Evolutionary conservation across 2,329 filamentous ascomycete species (phyloP).

Genomic region (Helicocarpus griseus): DNA sequence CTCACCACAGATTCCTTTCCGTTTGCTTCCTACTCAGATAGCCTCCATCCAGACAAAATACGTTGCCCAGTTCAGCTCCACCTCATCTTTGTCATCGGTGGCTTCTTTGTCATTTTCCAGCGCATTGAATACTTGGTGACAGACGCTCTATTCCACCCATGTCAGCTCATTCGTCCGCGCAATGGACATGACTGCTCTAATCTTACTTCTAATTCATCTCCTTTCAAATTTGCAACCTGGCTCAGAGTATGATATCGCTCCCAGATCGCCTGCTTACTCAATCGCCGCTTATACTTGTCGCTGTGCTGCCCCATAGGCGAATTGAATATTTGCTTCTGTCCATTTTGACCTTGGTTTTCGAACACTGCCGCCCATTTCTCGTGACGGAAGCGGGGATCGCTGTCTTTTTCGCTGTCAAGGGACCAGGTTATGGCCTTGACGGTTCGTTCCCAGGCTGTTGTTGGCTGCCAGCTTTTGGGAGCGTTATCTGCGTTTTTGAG

Average conservation of each 20-base stretch:
- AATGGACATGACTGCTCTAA: too few relatives aligned
- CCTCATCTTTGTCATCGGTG: constrained; percentile 51
- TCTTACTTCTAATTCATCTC: constrained; percentile 39
- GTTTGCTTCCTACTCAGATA: too few relatives aligned
- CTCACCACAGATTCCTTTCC: too few relatives aligned
- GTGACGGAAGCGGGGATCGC: constrained; percentile 56
- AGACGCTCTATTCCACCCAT: constrained; percentile 36
- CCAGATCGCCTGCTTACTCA: constrained; percentile 53
- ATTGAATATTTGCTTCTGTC: constrained; percentile 52
- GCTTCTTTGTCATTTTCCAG: constrained; percentile 44
- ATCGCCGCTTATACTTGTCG: constrained; percentile 49
- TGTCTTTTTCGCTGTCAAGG: constrained; percentile 48
- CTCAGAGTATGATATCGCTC: constrained; percentile 56
- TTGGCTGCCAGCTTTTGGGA: constrained; percentile 45
- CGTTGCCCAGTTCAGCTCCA: constrained; percentile 56
- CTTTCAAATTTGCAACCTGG: constrained; percentile 52
- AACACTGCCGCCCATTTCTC: constrained; percentile 56
- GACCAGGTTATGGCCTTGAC: constrained; percentile 52
- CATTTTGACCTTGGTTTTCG: constrained; percentile 47
- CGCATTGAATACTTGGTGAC: constrained; percentile 44
- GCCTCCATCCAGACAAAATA: constrained; percentile 49
- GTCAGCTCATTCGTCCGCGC: too few relatives aligned
- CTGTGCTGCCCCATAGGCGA: constrained; percentile 51
- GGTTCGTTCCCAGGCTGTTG: constrained; percentile 51
- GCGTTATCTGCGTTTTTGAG: constrained; percentile 65